phyloP scores from a whole-genome alignment of 2,329 filamentous ascomycete genomes.

The Leptographium lundbergii region DNA sequence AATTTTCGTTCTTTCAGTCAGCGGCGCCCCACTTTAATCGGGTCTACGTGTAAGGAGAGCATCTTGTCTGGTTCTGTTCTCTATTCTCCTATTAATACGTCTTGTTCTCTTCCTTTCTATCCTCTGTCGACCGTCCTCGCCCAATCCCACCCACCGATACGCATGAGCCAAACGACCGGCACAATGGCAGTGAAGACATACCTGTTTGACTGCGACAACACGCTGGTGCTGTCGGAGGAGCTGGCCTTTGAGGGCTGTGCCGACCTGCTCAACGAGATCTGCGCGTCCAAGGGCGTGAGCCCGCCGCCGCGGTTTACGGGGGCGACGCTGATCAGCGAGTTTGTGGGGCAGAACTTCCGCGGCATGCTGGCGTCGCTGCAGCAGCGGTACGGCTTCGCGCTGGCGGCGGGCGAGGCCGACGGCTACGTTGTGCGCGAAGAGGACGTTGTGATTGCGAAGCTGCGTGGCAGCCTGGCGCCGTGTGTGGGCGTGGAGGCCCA shows the following conservation, averaged over 20 bases:
- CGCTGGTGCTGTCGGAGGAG: slow-evolving; percentile 81
- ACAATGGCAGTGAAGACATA: slow-evolving; percentile 45
- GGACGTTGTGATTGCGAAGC: slow-evolving; percentile 70
- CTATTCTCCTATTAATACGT: no score
- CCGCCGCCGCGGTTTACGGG: slow-evolving; percentile 56
- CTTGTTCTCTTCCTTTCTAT: background rate
- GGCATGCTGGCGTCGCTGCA: slow-evolving; percentile 75
- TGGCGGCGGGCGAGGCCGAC: slow-evolving; percentile 57
- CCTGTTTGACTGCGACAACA: slow-evolving; percentile 79
- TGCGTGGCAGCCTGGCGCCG: slow-evolving; percentile 52
- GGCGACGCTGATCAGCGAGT: slow-evolving; percentile 67
- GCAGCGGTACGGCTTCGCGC: slow-evolving; percentile 60
- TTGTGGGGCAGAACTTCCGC: slow-evolving; percentile 89
- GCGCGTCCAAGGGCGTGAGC: slow-evolving; percentile 46
- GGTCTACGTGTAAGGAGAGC: no score
- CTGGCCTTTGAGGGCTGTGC: slow-evolving; percentile 87
- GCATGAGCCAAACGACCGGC: background rate
- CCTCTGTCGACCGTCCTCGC: background rate
- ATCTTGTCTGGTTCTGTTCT: no score
- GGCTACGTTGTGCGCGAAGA: slow-evolving; percentile 66
- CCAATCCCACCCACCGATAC: background rate
- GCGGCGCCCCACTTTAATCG: background rate
- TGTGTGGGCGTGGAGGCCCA: slow-evolving; percentile 57
- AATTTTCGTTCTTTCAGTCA: background rate
- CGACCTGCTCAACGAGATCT: slow-evolving; percentile 77